phyloP scores from a whole-genome alignment of 1,284 basidiomycete genomes.

The Leccinum brunneo-olivaceum region DNA sequence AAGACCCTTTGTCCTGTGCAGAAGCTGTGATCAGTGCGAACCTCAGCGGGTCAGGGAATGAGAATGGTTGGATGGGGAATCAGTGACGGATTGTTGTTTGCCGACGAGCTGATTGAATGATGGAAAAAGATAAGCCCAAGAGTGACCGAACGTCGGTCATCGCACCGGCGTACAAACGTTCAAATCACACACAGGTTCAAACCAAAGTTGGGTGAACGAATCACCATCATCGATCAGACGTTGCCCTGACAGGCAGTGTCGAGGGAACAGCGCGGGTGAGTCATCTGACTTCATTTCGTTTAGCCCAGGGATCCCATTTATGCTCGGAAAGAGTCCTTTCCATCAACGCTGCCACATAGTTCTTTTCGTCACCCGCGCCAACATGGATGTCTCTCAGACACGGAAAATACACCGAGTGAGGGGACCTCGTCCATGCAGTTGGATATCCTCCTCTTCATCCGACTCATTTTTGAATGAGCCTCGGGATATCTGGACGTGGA shows the following conservation, averaged over 20 bases:
- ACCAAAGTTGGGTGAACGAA: too few species aligned
- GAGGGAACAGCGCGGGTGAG: slow-evolving; percentile 11
- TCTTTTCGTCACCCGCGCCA: background rate
- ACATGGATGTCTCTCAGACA: too few species aligned
- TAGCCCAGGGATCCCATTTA: slow-evolving; percentile 16
- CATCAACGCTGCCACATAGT: slow-evolving; percentile 8
- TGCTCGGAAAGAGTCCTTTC: slow-evolving; percentile 18
- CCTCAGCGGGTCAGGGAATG: too few species aligned
- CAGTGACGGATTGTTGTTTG: too few species aligned
- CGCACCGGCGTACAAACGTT: too few species aligned
- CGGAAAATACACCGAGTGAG: slow-evolving; percentile 18
- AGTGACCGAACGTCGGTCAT: too few species aligned
- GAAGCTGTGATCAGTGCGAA: too few species aligned
- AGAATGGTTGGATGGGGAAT: too few species aligned
- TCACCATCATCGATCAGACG: slow-evolving; percentile 16
- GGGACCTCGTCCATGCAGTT: slow-evolving; percentile 29
- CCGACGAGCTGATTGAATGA: too few species aligned
- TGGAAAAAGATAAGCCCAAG: too few species aligned
- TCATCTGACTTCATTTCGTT: slow-evolving; percentile 5
- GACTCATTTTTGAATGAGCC: slow-evolving; percentile 19
- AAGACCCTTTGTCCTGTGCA: too few species aligned
- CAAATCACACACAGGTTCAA: slow-evolving; percentile 1
- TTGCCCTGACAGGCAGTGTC: slow-evolving; percentile 19
- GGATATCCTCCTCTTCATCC: slow-evolving; percentile 15
- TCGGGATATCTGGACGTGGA: slow-evolving; percentile 23